Conservation (phyloP, 2,329 filamentous ascomycete genomes). For the Emergomyces pasteurianus region DNA sequence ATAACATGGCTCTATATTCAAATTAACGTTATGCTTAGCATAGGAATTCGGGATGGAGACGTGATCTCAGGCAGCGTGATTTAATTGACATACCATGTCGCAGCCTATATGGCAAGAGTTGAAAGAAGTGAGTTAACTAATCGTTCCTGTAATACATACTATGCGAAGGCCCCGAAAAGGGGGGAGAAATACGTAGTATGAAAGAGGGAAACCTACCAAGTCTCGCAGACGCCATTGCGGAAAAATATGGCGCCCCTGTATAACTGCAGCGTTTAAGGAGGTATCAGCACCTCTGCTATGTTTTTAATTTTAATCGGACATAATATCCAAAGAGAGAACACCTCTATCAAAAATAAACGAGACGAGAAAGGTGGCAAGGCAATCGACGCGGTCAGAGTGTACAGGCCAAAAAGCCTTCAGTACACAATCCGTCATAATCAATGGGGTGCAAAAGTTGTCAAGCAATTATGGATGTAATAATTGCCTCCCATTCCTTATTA, state of each 20-base stretch:
- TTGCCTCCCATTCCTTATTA: background rate
- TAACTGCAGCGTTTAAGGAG: conserved; percentile 40
- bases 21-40: conserved; percentile 5
- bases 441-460: background rate
- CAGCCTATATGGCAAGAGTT: conserved; percentile 34
- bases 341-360: background rate
- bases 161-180: background rate
- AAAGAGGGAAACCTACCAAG: conserved; percentile 43
- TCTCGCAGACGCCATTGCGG: conserved; percentile 87
- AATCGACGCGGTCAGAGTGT: background rate
- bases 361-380: background rate
- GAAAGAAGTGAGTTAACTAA: background rate
- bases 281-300: background rate
- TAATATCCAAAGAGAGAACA: background rate
- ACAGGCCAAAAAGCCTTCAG: background rate
- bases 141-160: background rate
- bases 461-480: background rate
- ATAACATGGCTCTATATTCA: conserved; percentile 65
- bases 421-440: background rate
- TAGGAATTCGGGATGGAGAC: background rate
- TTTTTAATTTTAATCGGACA: background rate
- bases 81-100: conserved; percentile 58
- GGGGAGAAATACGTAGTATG: too few relatives aligned
- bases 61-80: background rate
- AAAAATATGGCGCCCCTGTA: conserved; percentile 95